Evolutionary conservation across 495 filamentous ascomycete species (phyloP).

Genomic region (Platismatia glauca): DNA sequence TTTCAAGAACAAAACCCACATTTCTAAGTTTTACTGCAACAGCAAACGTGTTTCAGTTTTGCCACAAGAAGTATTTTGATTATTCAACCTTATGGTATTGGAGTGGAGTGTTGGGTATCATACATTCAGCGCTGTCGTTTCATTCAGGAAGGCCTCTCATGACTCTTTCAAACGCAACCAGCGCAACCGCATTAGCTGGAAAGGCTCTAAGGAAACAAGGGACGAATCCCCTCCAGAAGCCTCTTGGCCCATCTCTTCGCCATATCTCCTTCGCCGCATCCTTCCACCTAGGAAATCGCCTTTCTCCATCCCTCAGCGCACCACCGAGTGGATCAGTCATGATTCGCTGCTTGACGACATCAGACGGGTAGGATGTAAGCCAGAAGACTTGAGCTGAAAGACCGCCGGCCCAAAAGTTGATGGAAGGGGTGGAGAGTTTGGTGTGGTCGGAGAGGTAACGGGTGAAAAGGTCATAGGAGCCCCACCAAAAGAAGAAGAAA

Average conservation of each 20-base stretch:
- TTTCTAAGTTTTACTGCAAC: too few relatives aligned
- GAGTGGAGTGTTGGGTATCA: slow-evolving; percentile 15
- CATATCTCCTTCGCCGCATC: slow-evolving; percentile 73
- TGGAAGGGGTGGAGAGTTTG: slow-evolving; percentile 59
- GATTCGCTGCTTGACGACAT: slow-evolving; percentile 95
- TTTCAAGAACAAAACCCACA: too few relatives aligned
- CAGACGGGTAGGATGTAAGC: slow-evolving; percentile 81
- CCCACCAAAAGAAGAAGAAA: slow-evolving; percentile 99
- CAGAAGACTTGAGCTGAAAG: slow-evolving; percentile 89
- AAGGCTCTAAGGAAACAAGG: slow-evolving; percentile 92
- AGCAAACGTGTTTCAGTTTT: too few relatives aligned
- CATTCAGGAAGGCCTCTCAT: slow-evolving; percentile 64
- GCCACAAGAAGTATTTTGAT: not conserved
- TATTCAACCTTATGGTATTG: not conserved
- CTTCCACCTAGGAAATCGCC: slow-evolving; percentile 66
- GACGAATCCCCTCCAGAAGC: slow-evolving; percentile 89
- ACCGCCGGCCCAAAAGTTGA: slow-evolving; percentile 97
- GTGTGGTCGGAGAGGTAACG: slow-evolving; percentile 56
- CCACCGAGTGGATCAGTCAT: slow-evolving; percentile 88
- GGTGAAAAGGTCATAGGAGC: slow-evolving; percentile 76
- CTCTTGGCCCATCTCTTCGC: slow-evolving; percentile 60
- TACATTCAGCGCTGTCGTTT: slow-evolving; percentile 2
- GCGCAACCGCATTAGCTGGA: slow-evolving; percentile 88
- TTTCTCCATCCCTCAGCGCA: slow-evolving; percentile 55
- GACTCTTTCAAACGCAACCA: slow-evolving; percentile 86